These are phyloP conservation scores for Cercospora sp. DNA, from an alignment of 2,329 filamentous ascomycete species.

Conservation along the genomic window DNA sequence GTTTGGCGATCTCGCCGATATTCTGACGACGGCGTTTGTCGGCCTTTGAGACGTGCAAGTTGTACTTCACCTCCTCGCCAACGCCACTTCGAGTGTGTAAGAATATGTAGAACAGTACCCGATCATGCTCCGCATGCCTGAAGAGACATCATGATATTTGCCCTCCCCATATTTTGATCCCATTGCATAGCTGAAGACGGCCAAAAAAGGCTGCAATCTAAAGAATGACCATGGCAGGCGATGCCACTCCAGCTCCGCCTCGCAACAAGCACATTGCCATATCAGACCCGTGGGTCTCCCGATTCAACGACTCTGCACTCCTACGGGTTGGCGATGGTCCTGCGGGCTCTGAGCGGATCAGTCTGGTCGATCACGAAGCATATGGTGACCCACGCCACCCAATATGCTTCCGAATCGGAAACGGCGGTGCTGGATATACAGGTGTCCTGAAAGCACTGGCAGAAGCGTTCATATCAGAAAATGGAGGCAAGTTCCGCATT, in stretches of 20 bases:
- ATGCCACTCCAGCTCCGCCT: background rate
- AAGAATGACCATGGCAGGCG: background rate
- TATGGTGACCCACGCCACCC: constrained; percentile 24
- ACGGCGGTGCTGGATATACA: constrained; percentile 31
- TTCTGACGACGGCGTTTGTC: background rate
- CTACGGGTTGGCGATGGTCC: constrained; percentile 9
- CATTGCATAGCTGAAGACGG: background rate
- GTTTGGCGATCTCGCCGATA: background rate
- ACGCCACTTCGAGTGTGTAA: constrained; percentile 3
- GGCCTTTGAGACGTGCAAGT: background rate
- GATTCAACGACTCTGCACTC: constrained; percentile 17
- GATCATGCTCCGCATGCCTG: background rate
- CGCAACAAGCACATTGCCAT: constrained; percentile 4
- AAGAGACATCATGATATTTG: background rate
- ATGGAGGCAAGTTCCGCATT: constrained; percentile 23
- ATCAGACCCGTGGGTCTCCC: constrained; percentile 20
- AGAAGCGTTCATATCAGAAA: constrained; percentile 21
- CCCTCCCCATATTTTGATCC: background rate
- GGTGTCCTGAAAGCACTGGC: constrained; percentile 23
- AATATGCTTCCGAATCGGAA: constrained; percentile 28
- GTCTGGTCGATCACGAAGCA: constrained; percentile 14
- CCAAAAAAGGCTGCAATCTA: background rate
- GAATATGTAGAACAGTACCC: constrained; percentile 11
- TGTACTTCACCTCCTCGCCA: constrained; percentile 12
- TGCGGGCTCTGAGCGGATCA: constrained; percentile 14